Evolutionary conservation across 2,329 filamentous ascomycete species (phyloP), one percentile per base, ranked within the genome.

Genomic region (Fusarium keratoplasticum): DNA sequence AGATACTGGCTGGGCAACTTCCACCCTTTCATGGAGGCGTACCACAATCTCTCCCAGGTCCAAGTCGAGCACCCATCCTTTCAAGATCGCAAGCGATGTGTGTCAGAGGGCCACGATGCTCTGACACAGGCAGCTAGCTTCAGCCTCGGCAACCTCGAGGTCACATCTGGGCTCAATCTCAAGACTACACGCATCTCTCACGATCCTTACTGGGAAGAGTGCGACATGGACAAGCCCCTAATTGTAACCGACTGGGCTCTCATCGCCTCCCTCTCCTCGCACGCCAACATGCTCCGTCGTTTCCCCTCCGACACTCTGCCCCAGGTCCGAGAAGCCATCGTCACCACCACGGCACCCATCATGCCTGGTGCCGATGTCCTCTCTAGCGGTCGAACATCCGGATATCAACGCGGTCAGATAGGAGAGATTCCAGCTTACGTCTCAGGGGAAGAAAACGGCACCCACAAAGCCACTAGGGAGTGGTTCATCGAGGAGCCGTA

Each of bases 191-290:
- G 85, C 36, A 77, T 86, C 20, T 84, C 83, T 2, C 84, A 86
- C 58, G 83, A 86, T 40, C 80, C 83, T 0, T 86, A 85, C 67
- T 86, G 85, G 85, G 83, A 85, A 35, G 83, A 86, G 2, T 79
- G 66, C 35, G 81, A 81, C 57, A 80, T 80, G 65, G 84, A 86
- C 5, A 80, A 80, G 11, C 84, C 84, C 3, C 78, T 86, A 9
- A 76, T 86, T 5, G 82, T 85, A 27, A 86, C 82, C 1, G 85
- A 86, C 73, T 86, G 85, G 85, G 81, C 80, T 27, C 81, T 86
- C 47, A 81, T 86, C 60, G 79, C 81, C 14, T 76, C 84, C 6
- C 70, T 74, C 4, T 77, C 77, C 6, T 75, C 78, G 0, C 80
- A 82, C 36, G 84, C 83, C 18, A 86, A 86, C 62, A 75, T 86